A percentile compares a stretch with the other conserved stretches of the same genome.
Evolutionary conservation across 1,284 basidiomycete species (phyloP).

Genomic region (Mrakiaceae sp.): DNA sequence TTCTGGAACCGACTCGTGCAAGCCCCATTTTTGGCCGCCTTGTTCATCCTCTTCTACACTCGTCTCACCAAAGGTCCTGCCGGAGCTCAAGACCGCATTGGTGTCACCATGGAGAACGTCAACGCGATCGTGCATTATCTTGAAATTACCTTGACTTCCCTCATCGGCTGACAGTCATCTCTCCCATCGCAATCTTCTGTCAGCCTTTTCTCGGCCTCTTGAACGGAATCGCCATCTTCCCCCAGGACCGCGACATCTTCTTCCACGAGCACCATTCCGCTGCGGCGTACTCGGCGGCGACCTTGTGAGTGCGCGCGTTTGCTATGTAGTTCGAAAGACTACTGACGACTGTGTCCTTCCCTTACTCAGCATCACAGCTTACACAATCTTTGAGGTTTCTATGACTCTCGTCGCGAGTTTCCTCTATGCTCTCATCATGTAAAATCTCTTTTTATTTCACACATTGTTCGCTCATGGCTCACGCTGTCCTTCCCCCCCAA

Average conservation of each 20-base stretch:
- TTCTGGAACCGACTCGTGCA: slow-evolving; percentile 35
- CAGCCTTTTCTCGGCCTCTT: slow-evolving; percentile 34
- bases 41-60: slow-evolving; percentile 38
- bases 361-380: slow-evolving; percentile 27
- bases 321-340: not conserved
- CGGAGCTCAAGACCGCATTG: slow-evolving; percentile 38
- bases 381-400: slow-evolving; percentile 36
- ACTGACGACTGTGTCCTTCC: not conserved
- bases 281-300: slow-evolving; percentile 34
- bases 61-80: slow-evolving; percentile 30
- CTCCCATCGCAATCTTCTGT: not conserved
- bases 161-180: not conserved
- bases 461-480: no score
- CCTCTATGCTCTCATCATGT: slow-evolving; percentile 23
- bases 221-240: slow-evolving; percentile 37
- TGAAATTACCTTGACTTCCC: not conserved
- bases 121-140: slow-evolving; percentile 23
- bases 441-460: no score
- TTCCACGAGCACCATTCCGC: slow-evolving; percentile 35
- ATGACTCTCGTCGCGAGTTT: slow-evolving; percentile 31
- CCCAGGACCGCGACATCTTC: slow-evolving; percentile 36
- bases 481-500: no score
- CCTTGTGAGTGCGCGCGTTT: slow-evolving; percentile 24
- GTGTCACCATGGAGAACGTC: slow-evolving; percentile 20
- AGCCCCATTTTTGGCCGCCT: slow-evolving; percentile 30